Evolutionary conservation across 2,329 filamentous ascomycete species (phyloP).

Genomic region (Zymoseptoria ardabiliae): DNA sequence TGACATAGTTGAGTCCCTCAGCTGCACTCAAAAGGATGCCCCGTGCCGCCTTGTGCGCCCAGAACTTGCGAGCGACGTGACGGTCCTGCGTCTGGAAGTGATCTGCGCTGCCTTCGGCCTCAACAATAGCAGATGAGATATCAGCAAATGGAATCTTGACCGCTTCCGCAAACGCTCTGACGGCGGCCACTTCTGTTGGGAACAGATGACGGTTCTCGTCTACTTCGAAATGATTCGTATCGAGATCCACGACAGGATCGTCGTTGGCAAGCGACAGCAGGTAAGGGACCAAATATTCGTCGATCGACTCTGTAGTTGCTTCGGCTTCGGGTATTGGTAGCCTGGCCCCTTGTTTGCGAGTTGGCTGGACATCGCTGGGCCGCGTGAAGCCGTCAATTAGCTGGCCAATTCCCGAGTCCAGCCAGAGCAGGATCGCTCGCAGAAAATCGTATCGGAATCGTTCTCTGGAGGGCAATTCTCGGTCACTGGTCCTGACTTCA

Average conservation of each 20-base stretch:
- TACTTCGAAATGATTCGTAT: conserved; percentile 51
- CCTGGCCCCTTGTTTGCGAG: conserved; percentile 30
- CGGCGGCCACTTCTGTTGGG: conserved; percentile 46
- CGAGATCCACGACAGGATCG: conserved; percentile 47
- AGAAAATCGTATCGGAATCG: conserved; percentile 59
- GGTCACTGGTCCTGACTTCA: conserved; percentile 35
- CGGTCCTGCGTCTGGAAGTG: conserved; percentile 36
- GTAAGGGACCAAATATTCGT: conserved; percentile 53
- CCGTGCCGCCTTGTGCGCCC: conserved; percentile 53
- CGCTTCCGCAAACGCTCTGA: conserved; percentile 49
- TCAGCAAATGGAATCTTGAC: conserved; percentile 48
- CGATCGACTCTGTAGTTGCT: conserved; percentile 46
- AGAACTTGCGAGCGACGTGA: conserved; percentile 43
- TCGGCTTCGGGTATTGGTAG: conserved; percentile 45
- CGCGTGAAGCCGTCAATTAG: conserved; percentile 52
- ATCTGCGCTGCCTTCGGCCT: conserved; percentile 10
- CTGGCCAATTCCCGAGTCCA: conserved; percentile 50
- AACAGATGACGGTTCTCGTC: conserved; percentile 49
- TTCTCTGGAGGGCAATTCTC: conserved; percentile 33
- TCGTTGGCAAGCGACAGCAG: conserved; percentile 48
- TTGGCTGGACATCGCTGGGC: conserved; percentile 30
- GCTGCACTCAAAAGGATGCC: conserved; percentile 55
- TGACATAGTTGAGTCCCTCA: conserved; percentile 48
- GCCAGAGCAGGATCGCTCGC: conserved; percentile 56
- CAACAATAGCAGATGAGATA: conserved; percentile 34